Evolutionary conservation across 306 rosid genomes (phyloP), one percentile per base, ranked within the genome.

Genomic region (Quercus dentata): DNA sequence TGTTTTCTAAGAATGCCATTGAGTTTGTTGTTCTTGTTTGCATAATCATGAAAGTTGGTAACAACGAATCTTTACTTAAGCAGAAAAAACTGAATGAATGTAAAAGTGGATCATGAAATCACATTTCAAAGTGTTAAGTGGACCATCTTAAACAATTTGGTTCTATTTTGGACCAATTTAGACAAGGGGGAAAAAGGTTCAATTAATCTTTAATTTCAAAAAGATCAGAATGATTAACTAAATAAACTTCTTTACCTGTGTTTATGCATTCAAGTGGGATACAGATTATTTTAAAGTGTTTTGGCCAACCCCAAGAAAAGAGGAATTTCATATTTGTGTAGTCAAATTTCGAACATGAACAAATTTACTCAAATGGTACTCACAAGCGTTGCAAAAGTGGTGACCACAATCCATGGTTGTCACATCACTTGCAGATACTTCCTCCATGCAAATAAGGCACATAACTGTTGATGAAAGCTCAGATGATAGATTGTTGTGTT

Each of bases 341-440:
- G 64, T 21, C 23, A 19, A 58, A 58, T 58, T 17, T 31, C 13
- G 1, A 46, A 74, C 9, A 30, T 23, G 9, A 79, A 17, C 25
- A 8, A 38, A 17, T 23, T 13, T n/a, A 70, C 18, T 3, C 4
- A 5, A 70, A 74, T 20, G n/a, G 46, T 30, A 61, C 84, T 85
- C 28, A 85, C 89, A 82, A 27, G 19, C 15, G 33, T 82, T 82
- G 81, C 88, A 85, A 30, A 86, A 86, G 73, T 5, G 27, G 77
- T 86, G 86, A 30, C 84, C 79, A 7, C 86, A 82, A 25, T 82
- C 89, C 84, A 82, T 79, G 31, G 33, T 21, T 13, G 89, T 82
- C 58, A 44, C 75, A 27, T 28, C 28, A 38, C 20, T 20, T 31
- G 56, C 69, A 31, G 77, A 57, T 72, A 73, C 72, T 25, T 76